Evolutionary conservation across 257 asterid species (phyloP).

Genomic region (Plantago major): DNA sequence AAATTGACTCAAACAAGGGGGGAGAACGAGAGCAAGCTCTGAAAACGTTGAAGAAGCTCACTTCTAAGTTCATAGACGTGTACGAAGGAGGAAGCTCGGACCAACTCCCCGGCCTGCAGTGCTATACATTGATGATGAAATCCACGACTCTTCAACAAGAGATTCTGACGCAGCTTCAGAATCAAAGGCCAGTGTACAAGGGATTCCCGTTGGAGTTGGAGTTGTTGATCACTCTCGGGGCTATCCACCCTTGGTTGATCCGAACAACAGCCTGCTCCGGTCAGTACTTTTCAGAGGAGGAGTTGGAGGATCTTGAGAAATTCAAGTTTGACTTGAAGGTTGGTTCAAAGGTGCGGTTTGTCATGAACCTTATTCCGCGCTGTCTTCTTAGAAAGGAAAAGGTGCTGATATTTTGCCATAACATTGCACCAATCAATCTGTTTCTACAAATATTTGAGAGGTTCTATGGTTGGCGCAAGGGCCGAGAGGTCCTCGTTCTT

Average conservation of each 20-base stretch:
- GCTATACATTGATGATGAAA: constrained; percentile 95
- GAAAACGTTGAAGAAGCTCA: constrained; percentile 63
- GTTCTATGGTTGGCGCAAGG: constrained; percentile 81
- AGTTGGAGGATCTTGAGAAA: constrained; percentile 62
- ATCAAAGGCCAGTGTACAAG: constrained; percentile 69
- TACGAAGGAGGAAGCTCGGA: constrained; percentile 81
- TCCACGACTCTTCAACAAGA: constrained; percentile 75
- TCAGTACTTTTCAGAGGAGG: constrained; percentile 56
- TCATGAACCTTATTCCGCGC: constrained; percentile 85
- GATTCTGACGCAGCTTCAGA: constrained; percentile 63
- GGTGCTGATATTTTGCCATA: constrained; percentile 84
- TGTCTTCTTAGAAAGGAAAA: constrained; percentile 73
- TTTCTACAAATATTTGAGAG: constrained; percentile 72
- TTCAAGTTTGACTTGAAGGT: constrained; percentile 68
- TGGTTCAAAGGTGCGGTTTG: constrained; percentile 89
- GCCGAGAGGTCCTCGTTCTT: constrained; percentile 76
- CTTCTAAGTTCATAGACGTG: constrained; percentile 75
- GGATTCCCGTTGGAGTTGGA: constrained; percentile 90
- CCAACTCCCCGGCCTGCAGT: constrained; percentile 83
- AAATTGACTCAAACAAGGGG: constrained; percentile 61
- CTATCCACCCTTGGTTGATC: constrained; percentile 97
- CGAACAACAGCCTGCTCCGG: constrained; percentile 65
- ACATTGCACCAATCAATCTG: constrained; percentile 84
- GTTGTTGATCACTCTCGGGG: constrained; percentile 85
- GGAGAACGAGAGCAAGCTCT: constrained; percentile 73